phyloP scores from a whole-genome alignment of 345 rosid genomes.

The Erodium maritimum region DNA sequence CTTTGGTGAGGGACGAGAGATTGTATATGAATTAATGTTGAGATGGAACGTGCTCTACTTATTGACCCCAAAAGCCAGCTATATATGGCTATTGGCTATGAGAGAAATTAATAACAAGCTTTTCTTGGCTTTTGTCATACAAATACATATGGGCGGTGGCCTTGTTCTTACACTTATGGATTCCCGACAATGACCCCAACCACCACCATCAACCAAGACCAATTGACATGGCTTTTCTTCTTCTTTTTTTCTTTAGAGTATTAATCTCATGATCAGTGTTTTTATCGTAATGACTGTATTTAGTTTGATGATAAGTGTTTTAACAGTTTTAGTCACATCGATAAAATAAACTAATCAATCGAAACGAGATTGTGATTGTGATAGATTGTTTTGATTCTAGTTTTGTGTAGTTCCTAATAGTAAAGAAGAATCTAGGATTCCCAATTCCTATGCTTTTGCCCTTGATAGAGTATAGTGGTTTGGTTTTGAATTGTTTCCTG shows the following conservation, averaged over 20 bases:
- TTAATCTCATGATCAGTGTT: too few relatives aligned
- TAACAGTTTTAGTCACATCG: too few relatives aligned
- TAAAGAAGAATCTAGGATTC: neutral
- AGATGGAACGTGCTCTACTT: neutral
- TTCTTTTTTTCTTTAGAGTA: too few relatives aligned
- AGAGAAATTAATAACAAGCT: too few relatives aligned
- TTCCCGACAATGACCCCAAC: neutral
- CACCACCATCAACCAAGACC: neutral
- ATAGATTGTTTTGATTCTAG: neutral
- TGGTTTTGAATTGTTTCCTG: neutral
- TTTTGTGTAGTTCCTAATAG: neutral
- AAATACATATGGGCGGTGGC: neutral
- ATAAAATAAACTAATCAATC: too few relatives aligned
- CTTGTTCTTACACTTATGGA: neutral
- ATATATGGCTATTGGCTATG: neutral
- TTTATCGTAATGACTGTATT: too few relatives aligned
- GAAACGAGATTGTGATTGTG: too few relatives aligned
- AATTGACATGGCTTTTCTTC: too few relatives aligned
- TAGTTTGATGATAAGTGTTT: too few relatives aligned
- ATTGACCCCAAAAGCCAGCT: neutral
- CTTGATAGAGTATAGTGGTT: too few relatives aligned
- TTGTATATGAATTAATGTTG: too few relatives aligned
- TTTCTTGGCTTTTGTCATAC: neutral
- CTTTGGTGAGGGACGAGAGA: neutral
- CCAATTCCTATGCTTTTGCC: too few relatives aligned